Evolutionary conservation across 768 basidiomycete species (phyloP).

Genomic region (Trichaptum fuscoviolaceum): DNA sequence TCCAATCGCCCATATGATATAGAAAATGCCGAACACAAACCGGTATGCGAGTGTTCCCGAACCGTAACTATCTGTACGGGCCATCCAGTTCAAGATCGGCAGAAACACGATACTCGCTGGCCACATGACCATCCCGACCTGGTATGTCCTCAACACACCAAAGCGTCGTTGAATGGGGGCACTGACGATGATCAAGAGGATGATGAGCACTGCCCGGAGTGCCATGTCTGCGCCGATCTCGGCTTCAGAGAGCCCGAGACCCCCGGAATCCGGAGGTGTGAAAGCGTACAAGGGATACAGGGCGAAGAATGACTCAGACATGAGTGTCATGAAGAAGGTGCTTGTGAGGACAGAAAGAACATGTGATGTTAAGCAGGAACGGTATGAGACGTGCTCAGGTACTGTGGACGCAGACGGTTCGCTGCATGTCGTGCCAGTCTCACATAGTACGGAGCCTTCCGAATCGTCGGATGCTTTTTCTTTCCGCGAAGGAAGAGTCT

Average conservation of each 20-base stretch:
- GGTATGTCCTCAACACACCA: slow-evolving; percentile 10
- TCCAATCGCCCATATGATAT: slow-evolving; percentile 9
- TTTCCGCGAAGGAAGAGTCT: neutral
- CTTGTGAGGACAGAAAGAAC: slow-evolving; percentile 12
- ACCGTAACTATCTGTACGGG: neutral
- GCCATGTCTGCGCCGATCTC: slow-evolving; percentile 13
- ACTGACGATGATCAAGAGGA: slow-evolving; percentile 7
- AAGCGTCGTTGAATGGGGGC: slow-evolving; percentile 5
- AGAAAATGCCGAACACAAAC: slow-evolving; percentile 1
- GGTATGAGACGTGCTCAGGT: neutral
- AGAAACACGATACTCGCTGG: slow-evolving; percentile 8
- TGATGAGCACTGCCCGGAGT: slow-evolving; percentile 11
- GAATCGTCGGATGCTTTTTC: neutral
- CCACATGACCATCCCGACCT: slow-evolving; percentile 7
- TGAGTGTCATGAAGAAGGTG: slow-evolving; percentile 7
- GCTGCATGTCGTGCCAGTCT: neutral
- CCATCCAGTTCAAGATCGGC: slow-evolving; percentile 11
- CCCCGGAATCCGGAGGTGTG: slow-evolving; percentile 12
- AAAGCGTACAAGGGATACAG: slow-evolving; percentile 13
- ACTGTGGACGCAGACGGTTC: neutral
- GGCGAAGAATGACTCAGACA: slow-evolving; percentile 9
- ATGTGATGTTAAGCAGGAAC: slow-evolving; percentile 9
- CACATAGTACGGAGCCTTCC: neutral
- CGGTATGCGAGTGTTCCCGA: neutral
- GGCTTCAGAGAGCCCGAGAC: slow-evolving; percentile 14